phyloP scores from a whole-genome alignment of 2,329 filamentous ascomycete genomes.

The Fusarium clavum region DNA sequence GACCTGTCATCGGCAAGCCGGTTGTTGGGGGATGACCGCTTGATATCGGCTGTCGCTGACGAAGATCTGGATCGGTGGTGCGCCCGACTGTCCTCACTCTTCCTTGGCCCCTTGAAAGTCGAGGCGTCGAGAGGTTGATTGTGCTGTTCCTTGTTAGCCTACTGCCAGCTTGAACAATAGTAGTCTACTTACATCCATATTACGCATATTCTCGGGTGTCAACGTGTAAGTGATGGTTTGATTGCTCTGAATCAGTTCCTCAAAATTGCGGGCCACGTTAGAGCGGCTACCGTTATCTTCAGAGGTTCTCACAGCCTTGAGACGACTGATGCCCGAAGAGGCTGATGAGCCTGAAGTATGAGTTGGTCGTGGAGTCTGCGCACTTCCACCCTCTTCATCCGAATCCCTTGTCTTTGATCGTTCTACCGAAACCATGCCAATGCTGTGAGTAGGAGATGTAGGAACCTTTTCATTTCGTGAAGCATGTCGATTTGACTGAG shows the following conservation, averaged over 20 bases:
- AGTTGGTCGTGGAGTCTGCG: conserved; percentile 52
- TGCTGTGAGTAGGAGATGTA: conserved; percentile 48
- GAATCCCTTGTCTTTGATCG: conserved; percentile 51
- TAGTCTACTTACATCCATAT: conserved; percentile 72
- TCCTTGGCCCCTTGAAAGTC: conserved; percentile 56
- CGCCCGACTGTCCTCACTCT: conserved; percentile 60
- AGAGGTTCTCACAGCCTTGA: conserved; percentile 67
- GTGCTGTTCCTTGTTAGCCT: conserved; percentile 50
- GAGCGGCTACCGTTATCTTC: conserved; percentile 65
- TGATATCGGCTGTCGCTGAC: conserved; percentile 56
- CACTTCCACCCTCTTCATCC: conserved; percentile 48
- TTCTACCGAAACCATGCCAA: conserved; percentile 56
- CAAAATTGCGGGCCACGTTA: conserved; percentile 76
- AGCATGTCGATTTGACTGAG: conserved; percentile 40
- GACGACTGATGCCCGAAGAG: conserved; percentile 62
- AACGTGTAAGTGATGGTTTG: conserved; percentile 86
- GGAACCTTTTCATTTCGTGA: conserved; percentile 39
- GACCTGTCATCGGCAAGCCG: conserved; percentile 38
- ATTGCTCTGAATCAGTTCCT: conserved; percentile 83
- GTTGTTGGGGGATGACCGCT: conserved; percentile 45
- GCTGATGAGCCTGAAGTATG: conserved; percentile 64
- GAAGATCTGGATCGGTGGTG: conserved; percentile 61
- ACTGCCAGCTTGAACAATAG: too few relatives aligned
- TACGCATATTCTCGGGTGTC: conserved; percentile 82
- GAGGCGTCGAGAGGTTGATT: conserved; percentile 58